These are phyloP conservation scores for Ceratocystis huliohia DNA, from an alignment of 2,329 filamentous ascomycete species.

Conservation along the genomic window DNA sequence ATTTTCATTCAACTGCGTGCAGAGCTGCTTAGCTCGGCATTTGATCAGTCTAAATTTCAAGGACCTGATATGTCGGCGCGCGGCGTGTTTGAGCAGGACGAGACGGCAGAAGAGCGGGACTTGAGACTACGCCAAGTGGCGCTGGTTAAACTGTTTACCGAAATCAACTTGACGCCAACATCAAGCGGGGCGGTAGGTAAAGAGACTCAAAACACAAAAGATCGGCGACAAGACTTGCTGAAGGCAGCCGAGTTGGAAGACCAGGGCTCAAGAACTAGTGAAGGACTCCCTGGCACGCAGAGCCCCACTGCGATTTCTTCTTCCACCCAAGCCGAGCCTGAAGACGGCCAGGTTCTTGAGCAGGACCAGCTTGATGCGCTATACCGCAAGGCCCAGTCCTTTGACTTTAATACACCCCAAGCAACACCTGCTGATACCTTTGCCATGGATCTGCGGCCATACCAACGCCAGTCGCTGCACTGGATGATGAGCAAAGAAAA, in stretches of 20 bases:
- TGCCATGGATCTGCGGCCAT: slow-evolving; percentile 69
- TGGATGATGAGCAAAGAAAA: slow-evolving; percentile 97
- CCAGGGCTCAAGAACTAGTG: slow-evolving; percentile 34
- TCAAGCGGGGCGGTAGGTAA: slow-evolving; percentile 54
- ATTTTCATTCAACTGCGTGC: slow-evolving; percentile 81
- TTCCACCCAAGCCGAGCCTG: slow-evolving; percentile 27
- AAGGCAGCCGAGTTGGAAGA: slow-evolving; percentile 82
- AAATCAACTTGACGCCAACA: slow-evolving; percentile 70
- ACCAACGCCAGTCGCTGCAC: slow-evolving; percentile 87
- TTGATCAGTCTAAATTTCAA: slow-evolving; percentile 30
- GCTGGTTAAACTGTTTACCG: slow-evolving; percentile 76
- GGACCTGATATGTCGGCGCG: slow-evolving; percentile 28
- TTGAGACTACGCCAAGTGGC: slow-evolving; percentile 75
- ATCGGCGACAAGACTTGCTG: slow-evolving; percentile 71
- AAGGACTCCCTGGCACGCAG: neutral
- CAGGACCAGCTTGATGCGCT: slow-evolving; percentile 89
- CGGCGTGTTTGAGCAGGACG: slow-evolving; percentile 69
- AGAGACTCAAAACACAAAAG: slow-evolving; percentile 35
- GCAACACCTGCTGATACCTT: slow-evolving; percentile 75
- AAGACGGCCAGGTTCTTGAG: slow-evolving; percentile 73
- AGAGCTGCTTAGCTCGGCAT: slow-evolving; percentile 56
- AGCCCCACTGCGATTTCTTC: neutral
- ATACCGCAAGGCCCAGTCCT: slow-evolving; percentile 92
- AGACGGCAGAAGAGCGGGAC: slow-evolving; percentile 72
- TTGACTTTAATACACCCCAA: slow-evolving; percentile 85